Evolutionary conservation across 352 stramenopile species (phyloP).

Genomic region (Phytophthora fragariae): DNA sequence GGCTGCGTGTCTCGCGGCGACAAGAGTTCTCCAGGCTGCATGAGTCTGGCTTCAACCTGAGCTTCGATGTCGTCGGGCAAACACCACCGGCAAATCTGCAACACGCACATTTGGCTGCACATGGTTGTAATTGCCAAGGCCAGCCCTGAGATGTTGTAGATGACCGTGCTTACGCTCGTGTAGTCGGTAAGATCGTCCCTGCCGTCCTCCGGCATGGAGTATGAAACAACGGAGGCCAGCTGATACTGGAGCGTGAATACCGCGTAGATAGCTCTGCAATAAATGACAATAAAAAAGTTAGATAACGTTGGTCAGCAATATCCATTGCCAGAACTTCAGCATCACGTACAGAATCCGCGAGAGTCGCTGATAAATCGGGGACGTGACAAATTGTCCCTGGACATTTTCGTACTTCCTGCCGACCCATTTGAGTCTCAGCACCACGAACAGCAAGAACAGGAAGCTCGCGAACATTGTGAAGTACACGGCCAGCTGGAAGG

Average conservation of each 20-base stretch:
- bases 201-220: constrained; percentile 33
- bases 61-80: constrained; percentile 50
- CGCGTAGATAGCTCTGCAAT: constrained; percentile 49
- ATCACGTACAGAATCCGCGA: constrained; percentile 55
- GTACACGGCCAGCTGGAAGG: constrained; percentile 47
- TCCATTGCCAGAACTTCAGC: neutral
- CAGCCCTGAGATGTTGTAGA: constrained; percentile 49
- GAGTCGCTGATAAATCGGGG: constrained; percentile 64
- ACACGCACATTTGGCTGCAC: constrained; percentile 50
- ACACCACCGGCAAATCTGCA: constrained; percentile 42
- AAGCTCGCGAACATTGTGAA: constrained; percentile 51
- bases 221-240: constrained; percentile 50
- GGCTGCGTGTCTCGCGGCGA: constrained; percentile 37
- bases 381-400: constrained; percentile 59
- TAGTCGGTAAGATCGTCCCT: constrained; percentile 33
- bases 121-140: constrained; percentile 49
- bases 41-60: constrained; percentile 40
- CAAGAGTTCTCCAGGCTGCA: constrained; percentile 39
- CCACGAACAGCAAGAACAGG: constrained; percentile 46
- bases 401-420: constrained; percentile 68
- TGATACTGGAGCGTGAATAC: constrained; percentile 66
- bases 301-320: neutral
- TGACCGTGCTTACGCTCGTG: constrained; percentile 43
- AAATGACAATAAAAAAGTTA: constrained; percentile 3
- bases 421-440: constrained; percentile 51